Percentiles rank a stretch among this genome's conserved stretches.
These are phyloP conservation scores for Hyaloscypha variabilis DNA, from an alignment of 495 filamentous ascomycete genomes.

Conservation along the genomic window DNA sequence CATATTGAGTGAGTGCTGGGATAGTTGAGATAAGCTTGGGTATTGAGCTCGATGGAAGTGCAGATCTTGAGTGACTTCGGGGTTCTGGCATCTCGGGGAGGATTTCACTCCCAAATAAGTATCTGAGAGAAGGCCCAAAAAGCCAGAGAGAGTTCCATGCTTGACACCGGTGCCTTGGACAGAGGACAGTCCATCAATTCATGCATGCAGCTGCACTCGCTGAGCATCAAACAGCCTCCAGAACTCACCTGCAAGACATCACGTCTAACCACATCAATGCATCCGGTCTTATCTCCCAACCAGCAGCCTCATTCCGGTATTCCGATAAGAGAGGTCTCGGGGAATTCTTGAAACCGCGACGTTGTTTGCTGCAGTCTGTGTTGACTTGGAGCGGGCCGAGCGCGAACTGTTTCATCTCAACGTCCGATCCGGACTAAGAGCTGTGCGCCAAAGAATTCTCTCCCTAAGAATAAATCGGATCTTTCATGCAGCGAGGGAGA, in stretches of 20 bases:
- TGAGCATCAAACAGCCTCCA: slow-evolving; percentile 19
- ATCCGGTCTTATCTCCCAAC: slow-evolving; percentile 8
- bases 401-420: slow-evolving; percentile 16
- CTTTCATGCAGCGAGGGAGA: slow-evolving; percentile 11
- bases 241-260: slow-evolving; percentile 16
- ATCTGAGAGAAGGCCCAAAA: not conserved
- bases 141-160: not conserved
- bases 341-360: not conserved
- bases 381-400: not conserved
- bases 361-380: slow-evolving; percentile 11
- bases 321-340: not conserved
- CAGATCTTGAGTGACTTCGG: slow-evolving; percentile 12
- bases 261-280: slow-evolving; percentile 17
- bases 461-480: slow-evolving; percentile 9
- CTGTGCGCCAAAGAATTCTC: not conserved
- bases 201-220: not conserved
- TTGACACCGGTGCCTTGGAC: not conserved
- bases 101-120: slow-evolving; percentile 1
- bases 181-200: not conserved
- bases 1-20: slow-evolving; percentile 34
- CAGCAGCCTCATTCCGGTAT: not conserved
- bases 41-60: not conserved
- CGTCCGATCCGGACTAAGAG: slow-evolving; percentile 8
- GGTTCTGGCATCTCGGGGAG: not conserved
- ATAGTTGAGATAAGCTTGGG: not conserved